Conservation (phyloP, 1,284 basidiomycete genomes). For the Rhodotorula sp. region DNA sequence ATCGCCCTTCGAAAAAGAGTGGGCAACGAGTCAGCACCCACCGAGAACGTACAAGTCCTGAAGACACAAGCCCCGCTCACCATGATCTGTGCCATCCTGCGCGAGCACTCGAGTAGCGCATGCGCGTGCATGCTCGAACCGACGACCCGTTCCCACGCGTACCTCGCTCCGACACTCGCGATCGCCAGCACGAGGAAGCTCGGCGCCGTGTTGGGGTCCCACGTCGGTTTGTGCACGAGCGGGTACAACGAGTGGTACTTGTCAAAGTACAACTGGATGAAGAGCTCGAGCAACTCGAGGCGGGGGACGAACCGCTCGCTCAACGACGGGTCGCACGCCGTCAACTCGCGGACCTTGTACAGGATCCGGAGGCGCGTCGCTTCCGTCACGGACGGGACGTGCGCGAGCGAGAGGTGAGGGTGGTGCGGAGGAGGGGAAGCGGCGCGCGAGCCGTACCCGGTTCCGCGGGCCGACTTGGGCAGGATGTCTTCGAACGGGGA, state of each 20-base stretch:
- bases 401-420: conserved; percentile 10
- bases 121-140: conserved; percentile 39
- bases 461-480: conserved; percentile 31
- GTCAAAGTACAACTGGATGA: conserved; percentile 39
- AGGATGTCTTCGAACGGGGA: conserved; percentile 34
- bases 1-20: conserved; percentile 8
- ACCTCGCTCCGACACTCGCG: conserved; percentile 36
- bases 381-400: conserved; percentile 35
- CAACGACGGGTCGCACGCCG: conserved; percentile 15
- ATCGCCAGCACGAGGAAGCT: conserved; percentile 37
- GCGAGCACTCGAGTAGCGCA: conserved; percentile 32
- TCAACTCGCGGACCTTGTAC: conserved; percentile 32
- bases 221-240: conserved; percentile 38
- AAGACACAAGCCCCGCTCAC: conserved; percentile 5
- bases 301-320: conserved; percentile 36
- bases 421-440: conserved; percentile 29
- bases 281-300: conserved; percentile 38
- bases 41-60: neutral
- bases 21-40: neutral
- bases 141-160: conserved; percentile 34
- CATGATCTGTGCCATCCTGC: conserved; percentile 33
- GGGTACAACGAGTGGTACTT: conserved; percentile 31
- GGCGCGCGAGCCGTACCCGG: conserved; percentile 30
- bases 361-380: conserved; percentile 33
- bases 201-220: conserved; percentile 39